Percentiles rank a stretch among this genome's conserved stretches.
Conservation (phyloP, 129 eudicot genomes). For the Helianthus tuberosus region DNA sequence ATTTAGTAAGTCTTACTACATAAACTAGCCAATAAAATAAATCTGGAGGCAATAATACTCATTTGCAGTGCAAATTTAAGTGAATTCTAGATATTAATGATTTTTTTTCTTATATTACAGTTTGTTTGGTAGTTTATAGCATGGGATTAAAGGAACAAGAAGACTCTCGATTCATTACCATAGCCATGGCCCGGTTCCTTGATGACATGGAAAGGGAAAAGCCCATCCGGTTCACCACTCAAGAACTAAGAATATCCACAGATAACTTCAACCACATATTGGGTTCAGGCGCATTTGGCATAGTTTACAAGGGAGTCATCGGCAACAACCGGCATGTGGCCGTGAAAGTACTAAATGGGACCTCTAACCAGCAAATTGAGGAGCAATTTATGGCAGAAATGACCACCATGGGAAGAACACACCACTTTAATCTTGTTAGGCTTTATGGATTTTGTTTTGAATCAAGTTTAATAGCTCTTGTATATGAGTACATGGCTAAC, state of each 20-base stretch:
- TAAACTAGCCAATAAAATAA: too few relatives aligned
- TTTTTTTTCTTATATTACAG: too few relatives aligned
- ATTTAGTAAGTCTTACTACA: too few relatives aligned
- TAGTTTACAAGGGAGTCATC: conserved; percentile 35
- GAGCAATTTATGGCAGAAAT: conserved; percentile 42
- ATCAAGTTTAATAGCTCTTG: conserved; percentile 28
- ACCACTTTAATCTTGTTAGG: conserved; percentile 33
- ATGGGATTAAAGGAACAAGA: too few relatives aligned
- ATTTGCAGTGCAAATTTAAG: too few relatives aligned
- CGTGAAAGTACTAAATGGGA: conserved; percentile 29
- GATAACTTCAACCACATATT: neutral
- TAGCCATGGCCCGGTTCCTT: too few relatives aligned
- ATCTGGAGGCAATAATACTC: too few relatives aligned
- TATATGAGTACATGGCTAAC: conserved; percentile 39
- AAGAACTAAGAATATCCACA: conserved; percentile 10
- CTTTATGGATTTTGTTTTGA: conserved; percentile 38
- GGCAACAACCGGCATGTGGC: conserved; percentile 12
- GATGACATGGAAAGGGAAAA: too few relatives aligned
- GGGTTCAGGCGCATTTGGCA: conserved; percentile 32
- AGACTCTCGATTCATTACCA: too few relatives aligned
- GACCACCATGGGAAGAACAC: conserved; percentile 40
- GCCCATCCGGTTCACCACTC: conserved; percentile 2
- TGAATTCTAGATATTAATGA: too few relatives aligned
- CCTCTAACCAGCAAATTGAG: conserved; percentile 18
- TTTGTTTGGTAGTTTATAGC: too few relatives aligned